Evolutionary conservation across 495 filamentous ascomycete genomes (phyloP).

Genomic region (Podospora pseudopauciseta): DNA sequence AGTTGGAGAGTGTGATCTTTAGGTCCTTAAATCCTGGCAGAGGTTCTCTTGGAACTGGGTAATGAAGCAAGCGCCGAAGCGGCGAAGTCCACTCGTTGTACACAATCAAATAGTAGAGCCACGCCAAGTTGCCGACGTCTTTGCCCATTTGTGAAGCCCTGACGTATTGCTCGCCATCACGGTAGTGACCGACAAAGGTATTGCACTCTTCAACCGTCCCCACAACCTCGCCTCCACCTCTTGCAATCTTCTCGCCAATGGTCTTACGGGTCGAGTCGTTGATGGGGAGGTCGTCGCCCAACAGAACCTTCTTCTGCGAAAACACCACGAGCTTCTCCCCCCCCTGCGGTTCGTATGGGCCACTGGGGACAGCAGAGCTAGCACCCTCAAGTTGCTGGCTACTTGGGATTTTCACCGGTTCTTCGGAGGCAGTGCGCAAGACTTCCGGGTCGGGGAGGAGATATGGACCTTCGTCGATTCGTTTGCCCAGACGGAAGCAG

Average conservation of each 20-base stretch:
- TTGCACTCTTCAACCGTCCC: conserved; percentile 65
- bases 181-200: conserved; percentile 81
- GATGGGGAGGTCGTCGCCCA: conserved; percentile 69
- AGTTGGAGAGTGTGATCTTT: conserved; percentile 88
- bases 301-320: conserved; percentile 59
- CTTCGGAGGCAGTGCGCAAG: conserved; percentile 51
- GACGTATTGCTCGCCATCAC: conserved; percentile 75
- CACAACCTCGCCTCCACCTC: conserved; percentile 66
- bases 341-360: conserved; percentile 34
- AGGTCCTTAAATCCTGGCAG: conserved; percentile 75
- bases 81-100: conserved; percentile 85
- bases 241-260: conserved; percentile 63
- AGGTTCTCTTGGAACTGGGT: conserved; percentile 69
- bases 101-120: conserved; percentile 89
- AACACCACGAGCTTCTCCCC: conserved; percentile 56
- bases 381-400: conserved; percentile 71
- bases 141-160: conserved; percentile 69
- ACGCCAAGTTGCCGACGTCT: conserved; percentile 85
- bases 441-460: conserved; percentile 83
- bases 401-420: conserved; percentile 50
- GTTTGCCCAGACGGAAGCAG: conserved; percentile 83
- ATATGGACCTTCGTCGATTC: conserved; percentile 86
- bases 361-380: conserved; percentile 58
- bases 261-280: conserved; percentile 60
- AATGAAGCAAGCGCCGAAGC: conserved; percentile 76